Evolutionary conservation across 2,329 filamentous ascomycete genomes (phyloP), one percentile per base, ranked within the genome.

Genomic region (Aspergillus sp.): DNA sequence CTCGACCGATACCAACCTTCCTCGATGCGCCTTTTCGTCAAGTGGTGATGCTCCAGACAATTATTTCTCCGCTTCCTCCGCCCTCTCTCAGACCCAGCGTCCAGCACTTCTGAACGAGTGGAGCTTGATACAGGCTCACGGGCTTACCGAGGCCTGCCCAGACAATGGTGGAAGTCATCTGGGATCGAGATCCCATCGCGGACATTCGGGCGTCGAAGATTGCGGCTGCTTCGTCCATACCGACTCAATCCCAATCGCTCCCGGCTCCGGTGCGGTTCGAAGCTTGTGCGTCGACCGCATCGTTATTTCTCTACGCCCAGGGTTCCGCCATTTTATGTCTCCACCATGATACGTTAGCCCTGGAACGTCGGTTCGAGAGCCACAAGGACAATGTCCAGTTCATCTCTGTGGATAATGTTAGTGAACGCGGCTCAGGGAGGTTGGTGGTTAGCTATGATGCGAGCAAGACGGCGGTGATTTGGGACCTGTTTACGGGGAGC

Each of bases 401-500:
- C 68, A 86, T 99, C 55, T 88, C 89, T 1, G 92, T 96, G 53
- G 95, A 99, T 73, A 98, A 93, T 70, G 86, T 90, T 56, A 97
- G 93, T 73, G 93, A 97, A 65, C 80, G 86, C 60, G 93, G 93
- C 3, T 88, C 89, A 1, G 95, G 93, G 27, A 84, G 93, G 62
- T 78, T 96, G 59, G 92, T 96, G 2, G 91, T 96, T 61, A 98
- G 92, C 77, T 97, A 96, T 69, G 95, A 99, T 80, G 85, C 85
- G 17, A 89, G 91, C 39, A 90, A 93, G 74, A 96, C 91, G 1
- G 91, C 93, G 4, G 96, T 98, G 70, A 91, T 98, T 7, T 99
- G 95, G 95, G 93, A 99, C 76, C 82, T 97, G 60, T 86, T 96
- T 78, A 96, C 91, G 0, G 95, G 95, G 49, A 87, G 92, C 59